A percentile compares a stretch with the other conserved stretches of the same genome.
Evolutionary conservation across 331 rosid genomes (phyloP).

Genomic region (Spiraea crenata): DNA sequence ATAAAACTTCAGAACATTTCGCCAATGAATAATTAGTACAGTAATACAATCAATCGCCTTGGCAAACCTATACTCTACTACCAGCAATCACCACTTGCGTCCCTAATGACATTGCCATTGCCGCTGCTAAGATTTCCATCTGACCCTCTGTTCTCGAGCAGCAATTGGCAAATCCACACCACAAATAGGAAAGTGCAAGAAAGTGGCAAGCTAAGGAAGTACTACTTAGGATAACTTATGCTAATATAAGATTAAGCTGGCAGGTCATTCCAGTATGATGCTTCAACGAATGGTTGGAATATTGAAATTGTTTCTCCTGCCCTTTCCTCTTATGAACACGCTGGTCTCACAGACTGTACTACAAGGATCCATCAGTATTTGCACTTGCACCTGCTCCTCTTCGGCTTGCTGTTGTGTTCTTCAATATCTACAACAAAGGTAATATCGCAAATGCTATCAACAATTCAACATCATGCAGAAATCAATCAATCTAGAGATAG

Average conservation of each 20-base stretch:
- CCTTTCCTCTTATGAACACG: background rate
- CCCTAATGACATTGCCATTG: background rate
- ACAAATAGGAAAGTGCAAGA: background rate
- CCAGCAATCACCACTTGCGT: background rate
- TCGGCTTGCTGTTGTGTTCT: slow-evolving; percentile 69
- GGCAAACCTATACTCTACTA: background rate
- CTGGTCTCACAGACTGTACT: background rate
- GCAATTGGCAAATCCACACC: background rate
- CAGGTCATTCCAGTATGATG: background rate
- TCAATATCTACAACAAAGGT: slow-evolving; percentile 49
- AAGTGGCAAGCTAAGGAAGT: slow-evolving; percentile 4
- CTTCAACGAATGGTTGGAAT: background rate
- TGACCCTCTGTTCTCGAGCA: too few species aligned
- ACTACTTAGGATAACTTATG: background rate
- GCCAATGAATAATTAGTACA: background rate
- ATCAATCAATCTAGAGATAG: background rate
- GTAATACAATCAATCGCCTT: background rate
- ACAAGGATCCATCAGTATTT: slow-evolving; percentile 30
- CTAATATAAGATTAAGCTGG: slow-evolving; percentile 8
- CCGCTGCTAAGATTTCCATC: background rate
- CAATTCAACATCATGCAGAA: background rate
- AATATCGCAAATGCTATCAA: background rate
- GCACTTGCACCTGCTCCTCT: slow-evolving; percentile 41
- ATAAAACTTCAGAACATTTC: background rate
- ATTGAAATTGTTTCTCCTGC: background rate